phyloP scores from a whole-genome alignment of 2,329 filamentous ascomycete species.

The Zymoseptoria pseudotritici region DNA sequence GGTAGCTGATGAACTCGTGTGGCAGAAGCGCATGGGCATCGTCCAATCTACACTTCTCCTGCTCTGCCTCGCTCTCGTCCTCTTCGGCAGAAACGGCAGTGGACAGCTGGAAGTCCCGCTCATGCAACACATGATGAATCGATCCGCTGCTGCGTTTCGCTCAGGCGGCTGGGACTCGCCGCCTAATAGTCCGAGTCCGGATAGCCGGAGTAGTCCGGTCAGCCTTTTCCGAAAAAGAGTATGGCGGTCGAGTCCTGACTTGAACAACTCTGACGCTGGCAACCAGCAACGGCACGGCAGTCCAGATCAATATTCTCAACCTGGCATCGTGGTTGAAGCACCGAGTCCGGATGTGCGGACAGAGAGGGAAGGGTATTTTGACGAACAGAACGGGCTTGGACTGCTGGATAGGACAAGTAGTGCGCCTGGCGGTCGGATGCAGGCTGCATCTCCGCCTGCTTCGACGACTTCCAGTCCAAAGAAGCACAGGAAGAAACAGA shows the following conservation, averaged over 20 bases:
- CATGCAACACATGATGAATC: slow-evolving; percentile 38
- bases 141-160: slow-evolving; percentile 26
- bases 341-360: slow-evolving; percentile 1
- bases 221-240: slow-evolving; percentile 27
- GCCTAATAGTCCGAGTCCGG: slow-evolving; percentile 31
- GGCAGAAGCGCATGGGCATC: slow-evolving; percentile 84
- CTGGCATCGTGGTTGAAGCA: slow-evolving; percentile 7
- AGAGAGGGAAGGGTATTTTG: slow-evolving; percentile 4
- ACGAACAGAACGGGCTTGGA: slow-evolving; percentile 4
- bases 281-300: slow-evolving; percentile 8
- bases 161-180: slow-evolving; percentile 27
- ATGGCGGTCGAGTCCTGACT: slow-evolving; percentile 26
- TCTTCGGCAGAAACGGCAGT: slow-evolving; percentile 51
- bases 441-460: neutral
- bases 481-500: slow-evolving; percentile 10
- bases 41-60: slow-evolving; percentile 82
- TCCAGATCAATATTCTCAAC: slow-evolving; percentile 6
- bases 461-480: slow-evolving; percentile 1
- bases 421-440: neutral
- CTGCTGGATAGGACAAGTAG: neutral
- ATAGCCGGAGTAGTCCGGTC: slow-evolving; percentile 22
- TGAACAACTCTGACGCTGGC: slow-evolving; percentile 1
- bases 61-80: slow-evolving; percentile 76
- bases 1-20: slow-evolving; percentile 83
- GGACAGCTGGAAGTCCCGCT: slow-evolving; percentile 37